Conservation (phyloP, 208 protist species). For the Leishmania major region DNA sequence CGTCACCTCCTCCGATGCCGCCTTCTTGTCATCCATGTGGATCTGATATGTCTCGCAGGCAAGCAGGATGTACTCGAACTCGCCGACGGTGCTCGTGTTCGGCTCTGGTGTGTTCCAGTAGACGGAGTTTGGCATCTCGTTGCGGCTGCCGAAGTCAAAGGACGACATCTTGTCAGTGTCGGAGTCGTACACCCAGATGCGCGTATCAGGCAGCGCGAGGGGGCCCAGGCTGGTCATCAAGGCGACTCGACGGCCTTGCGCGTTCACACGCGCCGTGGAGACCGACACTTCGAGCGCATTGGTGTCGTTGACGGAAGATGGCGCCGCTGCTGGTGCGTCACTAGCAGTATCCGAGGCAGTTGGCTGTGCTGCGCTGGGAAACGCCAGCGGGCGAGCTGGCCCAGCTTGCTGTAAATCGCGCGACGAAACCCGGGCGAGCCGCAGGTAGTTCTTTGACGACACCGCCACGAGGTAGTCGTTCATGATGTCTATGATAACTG, state of each 20-base stretch:
- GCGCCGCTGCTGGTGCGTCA: constrained; percentile 13
- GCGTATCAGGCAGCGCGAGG: constrained; percentile 62
- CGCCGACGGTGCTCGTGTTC: constrained; percentile 81
- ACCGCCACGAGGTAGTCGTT: constrained; percentile 87
- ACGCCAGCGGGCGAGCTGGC: constrained; percentile 61
- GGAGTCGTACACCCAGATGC: constrained; percentile 91
- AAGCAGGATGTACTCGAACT: constrained; percentile 88
- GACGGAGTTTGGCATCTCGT: constrained; percentile 75
- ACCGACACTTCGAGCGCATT: constrained; percentile 41
- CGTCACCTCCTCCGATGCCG: neutral
- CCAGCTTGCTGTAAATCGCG: constrained; percentile 74
- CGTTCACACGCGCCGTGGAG: constrained; percentile 71
- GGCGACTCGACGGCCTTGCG: constrained; percentile 78
- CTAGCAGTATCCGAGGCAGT: neutral
- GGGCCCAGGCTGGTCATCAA: constrained; percentile 70
- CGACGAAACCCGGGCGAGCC: constrained; percentile 66
- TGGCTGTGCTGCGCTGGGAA: constrained; percentile 16
- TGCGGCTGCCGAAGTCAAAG: constrained; percentile 79
- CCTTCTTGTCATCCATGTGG: constrained; percentile 25
- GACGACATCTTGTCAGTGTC: constrained; percentile 82
- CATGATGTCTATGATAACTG: constrained; percentile 88
- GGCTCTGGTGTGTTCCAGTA: constrained; percentile 92
- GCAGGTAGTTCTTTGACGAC: constrained; percentile 83
- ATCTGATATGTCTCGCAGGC: constrained; percentile 88
- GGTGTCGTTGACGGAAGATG: neutral